Base-by-base conservation (phyloP, 1,284 basidiomycete species). In the Butyriboletus appendiculatus region DNA sequence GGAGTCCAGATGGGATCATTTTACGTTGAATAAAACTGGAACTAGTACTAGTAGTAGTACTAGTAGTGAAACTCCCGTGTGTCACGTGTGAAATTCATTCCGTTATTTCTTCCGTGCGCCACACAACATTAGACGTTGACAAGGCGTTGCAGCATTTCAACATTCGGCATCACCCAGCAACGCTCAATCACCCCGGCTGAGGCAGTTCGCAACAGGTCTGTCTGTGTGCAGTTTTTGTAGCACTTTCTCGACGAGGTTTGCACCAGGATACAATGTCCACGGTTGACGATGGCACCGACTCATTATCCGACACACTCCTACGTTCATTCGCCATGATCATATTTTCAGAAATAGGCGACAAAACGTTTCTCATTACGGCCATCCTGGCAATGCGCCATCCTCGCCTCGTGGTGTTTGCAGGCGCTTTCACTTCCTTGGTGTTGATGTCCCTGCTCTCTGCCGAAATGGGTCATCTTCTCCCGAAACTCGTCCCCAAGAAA, bases 371-470 rank as follows among this genome's bases (percentile, higher is more conserved):
- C 56, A 98, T 98, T 45, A 84, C 96, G 22, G 97, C 96, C 53
- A 96, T 99, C 63, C 88, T 99, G 62, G 93, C 96, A 10, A 96
- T 97, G 86, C 88, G 95, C 3, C 94, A 98, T 68, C 85, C 93
- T 0, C 86, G 94, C 14, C 66, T 88, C 43, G 76, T 88, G 52
- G 95, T 99, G 50, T 98, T 98, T 69, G 78, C 81, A 1, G 96
- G 96, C 45, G 95, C 96, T 2, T 91, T 98, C 64, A 80, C 83
- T 24, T 93, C 93, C 2, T 81, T 99, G 39, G 81, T 92, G 44
- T 75, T 98, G 73, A 99, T 99, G 96, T 94, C 92, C 48, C 78
- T 94, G 39, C 83, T 97, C 50, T 94, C 92, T 28, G 92, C 95
- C 10, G 87, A 85, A 18, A 81, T 97, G 76, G 95, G 95, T 1